Evolutionary conservation across 2,329 filamentous ascomycete genomes (phyloP).

Genomic region (Xylariaceae sp.): DNA sequence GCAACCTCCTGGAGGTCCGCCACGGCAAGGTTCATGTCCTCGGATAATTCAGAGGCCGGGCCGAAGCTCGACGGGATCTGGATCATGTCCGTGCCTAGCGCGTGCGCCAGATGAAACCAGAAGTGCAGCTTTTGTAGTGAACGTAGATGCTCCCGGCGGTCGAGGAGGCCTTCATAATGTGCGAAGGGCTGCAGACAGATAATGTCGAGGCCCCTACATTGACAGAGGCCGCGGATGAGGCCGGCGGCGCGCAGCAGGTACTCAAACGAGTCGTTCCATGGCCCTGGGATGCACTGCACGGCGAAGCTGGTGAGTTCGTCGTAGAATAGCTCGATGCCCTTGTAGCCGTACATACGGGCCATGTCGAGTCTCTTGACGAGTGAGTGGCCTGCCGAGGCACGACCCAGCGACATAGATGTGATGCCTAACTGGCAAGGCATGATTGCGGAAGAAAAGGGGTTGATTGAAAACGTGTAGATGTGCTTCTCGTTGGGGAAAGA

Average conservation of each 20-base stretch:
- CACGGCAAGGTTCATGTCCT: slow-evolving; percentile 51
- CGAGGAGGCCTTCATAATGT: slow-evolving; percentile 69
- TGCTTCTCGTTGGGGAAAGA: background rate
- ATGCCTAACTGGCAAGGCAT: slow-evolving; percentile 61
- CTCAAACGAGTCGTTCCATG: too few species aligned
- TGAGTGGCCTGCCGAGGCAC: slow-evolving; percentile 61
- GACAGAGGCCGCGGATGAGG: slow-evolving; percentile 53
- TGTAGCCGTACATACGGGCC: slow-evolving; percentile 59
- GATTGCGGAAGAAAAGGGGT: background rate
- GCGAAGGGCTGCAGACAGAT: slow-evolving; percentile 71
- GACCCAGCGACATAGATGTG: slow-evolving; percentile 71
- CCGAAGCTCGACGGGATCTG: slow-evolving; percentile 70
- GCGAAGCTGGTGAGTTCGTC: slow-evolving; percentile 67
- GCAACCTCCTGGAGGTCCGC: slow-evolving; percentile 60
- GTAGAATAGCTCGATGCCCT: slow-evolving; percentile 71
- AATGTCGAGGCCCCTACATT: slow-evolving; percentile 49
- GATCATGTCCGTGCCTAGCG: slow-evolving; percentile 64
- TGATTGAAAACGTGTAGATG: background rate
- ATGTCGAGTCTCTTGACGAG: slow-evolving; percentile 63
- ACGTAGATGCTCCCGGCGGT: slow-evolving; percentile 52
- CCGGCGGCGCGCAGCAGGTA: slow-evolving; percentile 52
- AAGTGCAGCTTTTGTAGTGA: slow-evolving; percentile 58
- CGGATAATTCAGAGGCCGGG: slow-evolving; percentile 39
- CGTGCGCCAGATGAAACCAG: slow-evolving; percentile 63
- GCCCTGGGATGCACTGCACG: slow-evolving; percentile 35